These are phyloP conservation scores for Dysphania ambrosioides DNA, from an alignment of 148 eudicot genomes.

Conservation along the genomic window DNA sequence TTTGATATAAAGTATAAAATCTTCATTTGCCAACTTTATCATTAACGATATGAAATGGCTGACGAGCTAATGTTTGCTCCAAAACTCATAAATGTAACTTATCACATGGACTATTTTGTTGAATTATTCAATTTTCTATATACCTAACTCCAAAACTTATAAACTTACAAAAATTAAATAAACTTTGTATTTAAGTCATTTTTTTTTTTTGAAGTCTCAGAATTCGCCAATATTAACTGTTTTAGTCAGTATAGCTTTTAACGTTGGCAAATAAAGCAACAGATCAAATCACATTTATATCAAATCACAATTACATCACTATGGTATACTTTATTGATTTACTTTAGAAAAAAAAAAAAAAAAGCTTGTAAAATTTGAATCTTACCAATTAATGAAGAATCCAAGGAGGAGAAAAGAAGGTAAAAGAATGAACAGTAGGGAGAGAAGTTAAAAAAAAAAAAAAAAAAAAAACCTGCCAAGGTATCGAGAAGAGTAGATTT, in stretches of 20 bases:
- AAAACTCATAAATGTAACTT: too few relatives aligned
- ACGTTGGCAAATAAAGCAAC: background rate
- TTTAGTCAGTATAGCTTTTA: background rate
- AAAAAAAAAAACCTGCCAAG: conserved; percentile 44
- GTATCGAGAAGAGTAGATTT: conserved; percentile 88
- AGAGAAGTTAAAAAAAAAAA: background rate
- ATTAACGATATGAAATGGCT: background rate
- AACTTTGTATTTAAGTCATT: too few relatives aligned
- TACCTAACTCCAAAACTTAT: background rate
- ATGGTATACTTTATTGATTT: background rate
- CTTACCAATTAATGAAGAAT: background rate
- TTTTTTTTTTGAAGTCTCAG: too few relatives aligned
- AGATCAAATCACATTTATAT: background rate
- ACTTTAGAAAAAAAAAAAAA: background rate
- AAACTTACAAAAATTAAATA: too few relatives aligned
- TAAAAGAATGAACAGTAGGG: background rate
- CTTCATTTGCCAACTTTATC: background rate
- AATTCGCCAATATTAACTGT: too few relatives aligned
- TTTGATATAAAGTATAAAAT: background rate
- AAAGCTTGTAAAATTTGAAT: background rate
- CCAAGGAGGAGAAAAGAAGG: background rate
- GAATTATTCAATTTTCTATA: background rate
- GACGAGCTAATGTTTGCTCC: background rate
- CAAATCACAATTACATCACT: background rate
- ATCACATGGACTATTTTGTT: background rate